phyloP scores from a whole-genome alignment of 1,284 basidiomycete genomes.

The Malassezia arunalokei region DNA sequence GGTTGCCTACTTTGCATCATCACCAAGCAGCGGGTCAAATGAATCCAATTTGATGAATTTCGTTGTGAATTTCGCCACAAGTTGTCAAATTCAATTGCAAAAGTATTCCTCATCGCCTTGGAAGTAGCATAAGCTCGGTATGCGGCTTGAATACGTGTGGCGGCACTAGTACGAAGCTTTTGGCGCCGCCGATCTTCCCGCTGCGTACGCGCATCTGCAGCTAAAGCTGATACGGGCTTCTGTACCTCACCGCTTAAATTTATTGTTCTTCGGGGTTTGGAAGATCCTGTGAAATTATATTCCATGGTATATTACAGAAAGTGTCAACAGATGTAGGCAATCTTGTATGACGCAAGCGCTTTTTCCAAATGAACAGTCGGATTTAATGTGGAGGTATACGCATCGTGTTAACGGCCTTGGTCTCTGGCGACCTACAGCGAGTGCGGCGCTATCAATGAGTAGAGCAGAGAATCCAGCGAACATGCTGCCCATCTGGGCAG shows the following conservation, averaged over 20 bases:
- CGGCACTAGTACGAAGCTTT: slow-evolving; percentile 1
- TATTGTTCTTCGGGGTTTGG: slow-evolving; percentile 8
- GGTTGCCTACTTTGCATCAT: neutral
- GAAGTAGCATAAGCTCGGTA: slow-evolving; percentile 4
- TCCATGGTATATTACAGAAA: slow-evolving; percentile 6
- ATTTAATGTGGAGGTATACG: no score
- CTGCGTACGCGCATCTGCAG: slow-evolving; percentile 3
- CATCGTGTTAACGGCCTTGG: neutral
- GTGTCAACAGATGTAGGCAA: neutral
- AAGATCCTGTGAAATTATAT: slow-evolving; percentile 16
- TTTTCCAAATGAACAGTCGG: no score
- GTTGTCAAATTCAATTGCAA: neutral
- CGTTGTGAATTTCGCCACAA: no score
- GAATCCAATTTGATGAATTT: neutral
- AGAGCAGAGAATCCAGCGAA: neutral
- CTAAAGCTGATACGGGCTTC: slow-evolving; percentile 2
- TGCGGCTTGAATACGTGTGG: slow-evolving; percentile 10
- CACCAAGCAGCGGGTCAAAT: slow-evolving; percentile 1
- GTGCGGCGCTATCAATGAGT: neutral
- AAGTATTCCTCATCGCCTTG: neutral
- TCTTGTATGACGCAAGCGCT: slow-evolving; percentile 7
- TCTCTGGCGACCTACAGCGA: no score
- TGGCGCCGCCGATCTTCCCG: slow-evolving; percentile 1
- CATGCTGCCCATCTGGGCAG: slow-evolving; percentile 31
- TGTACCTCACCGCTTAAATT: slow-evolving; percentile 8